Base-by-base conservation (phyloP, 768 basidiomycete genomes). In the Suillus paluster region DNA sequence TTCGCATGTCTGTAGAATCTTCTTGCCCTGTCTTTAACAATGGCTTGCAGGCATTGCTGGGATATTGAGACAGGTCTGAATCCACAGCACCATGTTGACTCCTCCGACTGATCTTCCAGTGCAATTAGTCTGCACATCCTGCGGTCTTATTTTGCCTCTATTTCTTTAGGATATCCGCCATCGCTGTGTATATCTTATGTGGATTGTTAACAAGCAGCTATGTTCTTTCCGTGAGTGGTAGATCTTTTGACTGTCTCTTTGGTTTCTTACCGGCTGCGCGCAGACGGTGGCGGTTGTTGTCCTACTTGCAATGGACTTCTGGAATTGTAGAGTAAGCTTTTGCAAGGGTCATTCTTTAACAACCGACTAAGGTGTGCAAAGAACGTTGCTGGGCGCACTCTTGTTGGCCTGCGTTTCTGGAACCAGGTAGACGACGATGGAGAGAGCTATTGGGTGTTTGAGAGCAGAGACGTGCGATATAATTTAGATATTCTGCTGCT, bases 401-500 rank as follows among this genome's bases (percentile, higher is more conserved):
- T 99, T 17, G 97, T 99, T 12, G 97, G 97, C 23, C 79, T 99
- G 63, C 83, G 97, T 59, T 99, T 96, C 71, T 99, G 97, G 97
- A 99, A 99, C 73, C 96, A 99, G 77, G 90, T 89, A 57, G 95
- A 99, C 69, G 95, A 98, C 58, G 95, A 98, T 66, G 97, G 97
- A 2, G 93, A 97, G 75, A 86, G 83, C 75, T 96, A 90, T 68
- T 99, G 97, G 97, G 96, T 99, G 12, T 99, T 99, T 67, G 97
- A 99, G 78, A 92, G 91, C 70, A 85, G 96, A 70, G 96, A 98
- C 76, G 97, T 97, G 77, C 71, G 91, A 79, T 30, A 48, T n/a
- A 54, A 66, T 58, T 58, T 48, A 25, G 55, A 2, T 23, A 41
- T 39, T 49, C 30, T 45, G 25, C 14, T 41, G 15, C 25, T 21